phyloP scores from a whole-genome alignment of 1,284 basidiomycete species.

The Fomes fomentarius region DNA sequence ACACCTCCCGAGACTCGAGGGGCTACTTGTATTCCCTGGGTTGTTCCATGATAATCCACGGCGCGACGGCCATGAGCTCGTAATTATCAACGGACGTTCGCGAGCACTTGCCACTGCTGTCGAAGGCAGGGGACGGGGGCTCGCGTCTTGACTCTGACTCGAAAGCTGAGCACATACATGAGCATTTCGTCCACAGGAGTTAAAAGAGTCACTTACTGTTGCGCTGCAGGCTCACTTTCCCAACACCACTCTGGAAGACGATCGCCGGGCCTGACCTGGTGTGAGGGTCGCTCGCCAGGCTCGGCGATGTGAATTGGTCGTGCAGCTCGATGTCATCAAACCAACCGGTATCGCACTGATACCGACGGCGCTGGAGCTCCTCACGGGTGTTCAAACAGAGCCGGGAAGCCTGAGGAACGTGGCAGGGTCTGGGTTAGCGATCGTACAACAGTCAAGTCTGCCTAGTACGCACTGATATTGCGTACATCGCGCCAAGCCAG shows the following conservation, averaged over 20 bases:
- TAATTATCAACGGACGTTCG: not conserved
- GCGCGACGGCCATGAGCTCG: constrained; percentile 5
- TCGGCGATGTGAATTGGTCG: not conserved
- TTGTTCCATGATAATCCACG: constrained; percentile 6
- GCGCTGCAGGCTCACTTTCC: constrained; percentile 1
- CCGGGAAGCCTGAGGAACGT: constrained; percentile 10
- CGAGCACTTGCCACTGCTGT: not conserved
- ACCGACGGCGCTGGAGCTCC: constrained; percentile 3
- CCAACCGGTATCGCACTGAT: not conserved
- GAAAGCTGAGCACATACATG: no score
- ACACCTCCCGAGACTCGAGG: no score
- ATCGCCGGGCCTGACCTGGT: not conserved
- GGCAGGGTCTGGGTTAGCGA: not conserved
- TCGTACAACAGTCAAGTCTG: no score
- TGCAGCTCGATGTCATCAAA: constrained; percentile 12
- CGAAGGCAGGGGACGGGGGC: no score
- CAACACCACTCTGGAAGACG: not conserved
- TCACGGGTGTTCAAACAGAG: constrained; percentile 18
- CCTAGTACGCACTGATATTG: constrained; percentile 1
- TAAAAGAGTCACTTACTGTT: not conserved
- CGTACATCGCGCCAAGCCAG: constrained; percentile 11
- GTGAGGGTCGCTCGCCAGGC: no score
- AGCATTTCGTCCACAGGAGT: no score
- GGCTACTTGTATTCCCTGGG: not conserved
- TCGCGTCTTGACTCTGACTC: not conserved